A percentile compares a stretch with the other conserved stretches of the same genome.
Conservation (phyloP, 495 filamentous ascomycete species). For the Neurospora sp. region DNA sequence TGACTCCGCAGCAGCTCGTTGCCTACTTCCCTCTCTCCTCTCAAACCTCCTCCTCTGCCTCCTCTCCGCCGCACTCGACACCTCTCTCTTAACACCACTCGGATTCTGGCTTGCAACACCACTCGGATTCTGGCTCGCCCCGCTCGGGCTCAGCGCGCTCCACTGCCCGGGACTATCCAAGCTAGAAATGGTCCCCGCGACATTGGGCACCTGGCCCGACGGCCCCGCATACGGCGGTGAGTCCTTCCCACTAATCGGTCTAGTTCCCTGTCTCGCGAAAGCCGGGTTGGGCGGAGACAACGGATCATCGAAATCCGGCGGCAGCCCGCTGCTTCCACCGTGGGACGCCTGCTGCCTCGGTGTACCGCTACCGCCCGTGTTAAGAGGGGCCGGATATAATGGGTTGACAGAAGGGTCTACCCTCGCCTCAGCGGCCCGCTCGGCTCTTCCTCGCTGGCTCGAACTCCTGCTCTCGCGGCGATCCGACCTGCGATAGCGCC, state of each 20-base stretch:
- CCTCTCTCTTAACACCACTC: not conserved
- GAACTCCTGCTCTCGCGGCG: slow-evolving; percentile 24
- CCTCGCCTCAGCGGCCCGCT: slow-evolving; percentile 29
- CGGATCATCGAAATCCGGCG: slow-evolving; percentile 12
- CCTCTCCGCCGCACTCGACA: slow-evolving; percentile 26
- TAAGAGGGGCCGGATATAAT: slow-evolving; percentile 1
- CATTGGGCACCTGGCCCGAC: slow-evolving; percentile 21
- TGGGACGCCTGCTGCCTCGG: not conserved
- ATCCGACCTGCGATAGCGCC: slow-evolving; percentile 28
- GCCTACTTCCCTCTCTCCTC: slow-evolving; percentile 29
- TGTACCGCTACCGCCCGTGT: not conserved
- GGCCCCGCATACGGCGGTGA: slow-evolving; percentile 44
- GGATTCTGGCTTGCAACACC: slow-evolving; percentile 6
- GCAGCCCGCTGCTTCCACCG: not conserved
- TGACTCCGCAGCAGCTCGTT: slow-evolving; percentile 14
- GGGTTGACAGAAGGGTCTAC: slow-evolving; percentile 14
- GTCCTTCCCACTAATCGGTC: slow-evolving; percentile 28
- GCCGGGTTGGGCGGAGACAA: slow-evolving; percentile 38
- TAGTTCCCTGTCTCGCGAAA: slow-evolving; percentile 21
- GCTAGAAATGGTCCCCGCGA: slow-evolving; percentile 31
- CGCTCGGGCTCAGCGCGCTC: slow-evolving; percentile 29
- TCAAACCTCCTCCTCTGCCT: slow-evolving; percentile 38
- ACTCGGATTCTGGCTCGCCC: slow-evolving; percentile 8
- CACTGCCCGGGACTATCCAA: slow-evolving; percentile 19
- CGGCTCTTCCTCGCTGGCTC: slow-evolving; percentile 25